Conservation (phyloP, 148 eudicot genomes). For the Vaccinium darrowii region DNA sequence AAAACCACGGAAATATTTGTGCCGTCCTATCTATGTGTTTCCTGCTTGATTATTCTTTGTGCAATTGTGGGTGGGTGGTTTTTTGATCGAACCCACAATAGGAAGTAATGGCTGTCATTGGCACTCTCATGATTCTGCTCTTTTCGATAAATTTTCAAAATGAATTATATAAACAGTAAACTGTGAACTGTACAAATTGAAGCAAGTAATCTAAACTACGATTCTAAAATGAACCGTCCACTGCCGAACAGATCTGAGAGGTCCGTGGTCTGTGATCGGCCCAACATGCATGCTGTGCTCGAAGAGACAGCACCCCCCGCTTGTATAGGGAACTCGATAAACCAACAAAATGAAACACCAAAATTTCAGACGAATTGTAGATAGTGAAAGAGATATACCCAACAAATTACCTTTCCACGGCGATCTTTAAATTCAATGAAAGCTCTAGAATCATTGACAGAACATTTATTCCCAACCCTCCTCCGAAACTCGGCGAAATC, state of each 20-base stretch:
- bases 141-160: background rate
- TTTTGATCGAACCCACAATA: background rate
- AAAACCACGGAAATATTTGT: background rate
- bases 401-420: slow-evolving; percentile 51
- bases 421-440: slow-evolving; percentile 69
- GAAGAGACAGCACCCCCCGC: too few relatives aligned
- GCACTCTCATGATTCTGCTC: background rate
- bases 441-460: slow-evolving; percentile 70
- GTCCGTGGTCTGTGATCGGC: too few relatives aligned
- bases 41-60: background rate
- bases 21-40: background rate
- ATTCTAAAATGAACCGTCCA: background rate
- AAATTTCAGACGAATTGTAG: background rate
- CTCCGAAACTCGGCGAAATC: slow-evolving; percentile 90
- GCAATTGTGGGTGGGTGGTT: background rate
- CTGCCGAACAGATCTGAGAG: too few relatives aligned
- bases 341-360: background rate
- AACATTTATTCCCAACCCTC: slow-evolving; percentile 77
- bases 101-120: background rate
- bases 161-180: background rate
- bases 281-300: too few relatives aligned
- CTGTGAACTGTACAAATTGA: background rate
- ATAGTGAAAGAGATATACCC: too few relatives aligned
- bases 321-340: background rate
- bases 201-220: background rate